Base-by-base conservation (phyloP, 331 rosid genomes). In the Cydonia oblonga region DNA sequence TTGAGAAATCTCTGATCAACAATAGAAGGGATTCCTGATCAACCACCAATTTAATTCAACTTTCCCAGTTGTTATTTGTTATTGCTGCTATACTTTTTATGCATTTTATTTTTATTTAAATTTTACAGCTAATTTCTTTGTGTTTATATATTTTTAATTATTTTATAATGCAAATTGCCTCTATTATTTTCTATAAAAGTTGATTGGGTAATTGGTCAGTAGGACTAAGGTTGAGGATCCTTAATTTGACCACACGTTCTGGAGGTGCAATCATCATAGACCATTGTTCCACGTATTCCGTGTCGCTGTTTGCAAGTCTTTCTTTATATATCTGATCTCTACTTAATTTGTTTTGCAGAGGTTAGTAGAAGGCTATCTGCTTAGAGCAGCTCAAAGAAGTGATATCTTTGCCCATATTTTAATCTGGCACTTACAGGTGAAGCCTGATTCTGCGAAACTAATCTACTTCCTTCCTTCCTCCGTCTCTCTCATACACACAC, bases 401-500 rank as follows among this genome's bases (percentile, higher is more conserved):
- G 97, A 95, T 75, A 80, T 95, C 74, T 95, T 95, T 83, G 93
- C 98, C 42, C 98, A 95, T 78, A 91, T 89, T 76, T 92, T 95
- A 81, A 89, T 95, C 79, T 95, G 98, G 98, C 92, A 91, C 84
- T 80, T 95, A 72, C 98, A 91, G 98, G 98, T 91, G 70, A 72
- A 9, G 38, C 26, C 22, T 12, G 56, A 40, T 63, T 63, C 44
- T 24, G 64, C 2, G 0, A 51, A 51, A 18, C 56, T 51, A 51
- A 51, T 51, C 56, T 51, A 51, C 25, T 40, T 69, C 32, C 66
- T 13, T 18, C 4, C 53, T 3, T 5, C 6, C 26, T 51, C 38
- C 4, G 0, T 32, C 68, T 9, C 49, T 3, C 22, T 61, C 38
- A 12, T 1, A 46, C 3, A 42, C 15, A 38, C 20, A 7, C 20